phyloP scores from a whole-genome alignment of 2,329 filamentous ascomycete species.

The Colletotrichum acutatum region DNA sequence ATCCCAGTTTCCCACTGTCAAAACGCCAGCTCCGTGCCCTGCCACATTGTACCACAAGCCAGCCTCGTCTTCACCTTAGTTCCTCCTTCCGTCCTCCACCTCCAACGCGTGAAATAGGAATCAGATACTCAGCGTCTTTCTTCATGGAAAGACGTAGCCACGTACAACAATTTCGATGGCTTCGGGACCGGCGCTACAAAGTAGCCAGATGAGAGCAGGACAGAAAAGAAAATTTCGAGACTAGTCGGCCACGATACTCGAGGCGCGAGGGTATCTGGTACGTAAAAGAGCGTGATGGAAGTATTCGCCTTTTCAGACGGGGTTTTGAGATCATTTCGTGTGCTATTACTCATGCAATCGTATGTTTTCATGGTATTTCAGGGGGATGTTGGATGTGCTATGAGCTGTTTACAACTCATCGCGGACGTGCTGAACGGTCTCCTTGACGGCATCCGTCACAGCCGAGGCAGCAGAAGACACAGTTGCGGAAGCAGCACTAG shows the following conservation, averaged over 20 bases:
- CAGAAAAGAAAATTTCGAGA: slow-evolving; percentile 36
- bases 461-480: slow-evolving; percentile 32
- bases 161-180: background rate
- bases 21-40: slow-evolving; percentile 32
- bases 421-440: slow-evolving; percentile 46
- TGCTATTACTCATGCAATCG: slow-evolving; percentile 34
- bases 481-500: slow-evolving; percentile 46
- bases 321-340: slow-evolving; percentile 20
- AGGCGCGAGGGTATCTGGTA: slow-evolving; percentile 35
- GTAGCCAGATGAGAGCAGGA: background rate
- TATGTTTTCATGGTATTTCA: slow-evolving; percentile 13
- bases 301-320: background rate
- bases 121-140: background rate
- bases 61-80: background rate
- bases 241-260: slow-evolving; percentile 19
- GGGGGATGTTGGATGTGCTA: too few relatives aligned
- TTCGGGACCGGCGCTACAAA: background rate
- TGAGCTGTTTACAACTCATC: slow-evolving; percentile 53
- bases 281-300: slow-evolving; percentile 27
- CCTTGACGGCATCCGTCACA: slow-evolving; percentile 56
- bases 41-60: background rate
- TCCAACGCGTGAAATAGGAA: background rate
- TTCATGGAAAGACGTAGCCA: background rate
- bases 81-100: background rate
- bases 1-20: slow-evolving; percentile 13